Conservation (phyloP, 83 land plant species). For the Diphasiastrum complanatum region DNA sequence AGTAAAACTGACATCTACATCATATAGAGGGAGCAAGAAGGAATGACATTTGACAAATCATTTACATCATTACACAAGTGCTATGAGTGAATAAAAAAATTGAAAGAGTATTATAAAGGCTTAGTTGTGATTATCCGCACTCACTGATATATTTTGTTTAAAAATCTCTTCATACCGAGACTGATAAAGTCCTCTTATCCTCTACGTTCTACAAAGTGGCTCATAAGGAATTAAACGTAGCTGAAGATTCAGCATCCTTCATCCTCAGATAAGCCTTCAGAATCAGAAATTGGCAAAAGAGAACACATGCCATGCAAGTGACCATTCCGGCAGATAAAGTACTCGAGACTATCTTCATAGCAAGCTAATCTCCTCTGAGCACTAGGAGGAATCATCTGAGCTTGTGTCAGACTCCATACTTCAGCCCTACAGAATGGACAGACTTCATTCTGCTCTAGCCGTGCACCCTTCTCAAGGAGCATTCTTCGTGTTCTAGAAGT, state of each 20-base stretch:
- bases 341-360: constrained; percentile 47
- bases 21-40: too few relatives aligned
- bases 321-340: constrained; percentile 63
- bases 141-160: too few relatives aligned
- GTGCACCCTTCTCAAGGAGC: constrained; percentile 27
- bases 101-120: too few relatives aligned
- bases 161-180: too few relatives aligned
- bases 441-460: constrained; percentile 35
- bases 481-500: constrained; percentile 39
- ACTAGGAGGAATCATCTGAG: constrained; percentile 48
- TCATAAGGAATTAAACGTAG: too few relatives aligned
- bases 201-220: too few relatives aligned
- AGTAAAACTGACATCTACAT: too few relatives aligned
- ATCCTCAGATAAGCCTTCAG: constrained; percentile 26
- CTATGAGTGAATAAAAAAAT: too few relatives aligned
- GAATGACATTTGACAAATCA: too few relatives aligned
- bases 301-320: constrained; percentile 58
- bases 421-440: constrained; percentile 61
- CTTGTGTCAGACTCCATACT: constrained; percentile 68
- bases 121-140: too few relatives aligned
- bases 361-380: constrained; percentile 59
- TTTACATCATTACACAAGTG: too few relatives aligned
- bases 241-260: constrained; percentile 25
- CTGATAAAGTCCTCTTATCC: too few relatives aligned
- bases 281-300: constrained; percentile 44